Base-by-base conservation (phyloP, 768 basidiomycete species). In the Chalciporus piperatus region DNA sequence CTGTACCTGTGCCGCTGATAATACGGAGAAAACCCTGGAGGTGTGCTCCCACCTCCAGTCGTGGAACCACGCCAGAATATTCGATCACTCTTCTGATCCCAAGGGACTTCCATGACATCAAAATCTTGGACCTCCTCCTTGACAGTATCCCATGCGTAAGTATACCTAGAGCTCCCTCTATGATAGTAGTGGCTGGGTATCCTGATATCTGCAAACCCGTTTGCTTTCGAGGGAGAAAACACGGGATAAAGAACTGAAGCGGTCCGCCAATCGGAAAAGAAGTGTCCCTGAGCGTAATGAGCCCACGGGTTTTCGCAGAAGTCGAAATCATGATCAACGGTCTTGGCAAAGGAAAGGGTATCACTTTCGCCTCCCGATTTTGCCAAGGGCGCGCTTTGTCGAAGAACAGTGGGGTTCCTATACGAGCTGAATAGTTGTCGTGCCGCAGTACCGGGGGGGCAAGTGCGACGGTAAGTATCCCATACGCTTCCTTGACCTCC, bases 111-210 rank as follows among this genome's bases (percentile, higher is more conserved):
- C 85, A 92, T 88, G 47, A 83, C 76, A 58, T 98, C 96, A 3
- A 88, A 79, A 7, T 84, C 84, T 58, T 85, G 84, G 55, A 87
- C 72, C 52, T 86, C 79, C 57, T 84, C 72, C 53, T 87, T 84
- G 17, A 86, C 76, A 0, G 85, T 72, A 63, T 97, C 92, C 88
- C 91, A 98, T 0, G 85, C 94, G 52, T 96, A 98, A 2, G 94
- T 93, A 60, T 96, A 95, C 48, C 83, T 70, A 42, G 78, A 74
- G 14, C 87, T 91, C 48, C 84, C 84, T 11, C 86, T 87, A 61
- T 91, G 92, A 68, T 99, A 98, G 66, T 99, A 98, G 68, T 98
- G 94, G 54, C 91, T 94, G 0, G 97, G 96, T 55, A 98, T 93
- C 51, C 89, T 77, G 58, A 99, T 90, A 64, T 98, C 97, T 56